Base-by-base conservation (phyloP, 371 early-diverging fungal species). In the Mortierella sp. region DNA sequence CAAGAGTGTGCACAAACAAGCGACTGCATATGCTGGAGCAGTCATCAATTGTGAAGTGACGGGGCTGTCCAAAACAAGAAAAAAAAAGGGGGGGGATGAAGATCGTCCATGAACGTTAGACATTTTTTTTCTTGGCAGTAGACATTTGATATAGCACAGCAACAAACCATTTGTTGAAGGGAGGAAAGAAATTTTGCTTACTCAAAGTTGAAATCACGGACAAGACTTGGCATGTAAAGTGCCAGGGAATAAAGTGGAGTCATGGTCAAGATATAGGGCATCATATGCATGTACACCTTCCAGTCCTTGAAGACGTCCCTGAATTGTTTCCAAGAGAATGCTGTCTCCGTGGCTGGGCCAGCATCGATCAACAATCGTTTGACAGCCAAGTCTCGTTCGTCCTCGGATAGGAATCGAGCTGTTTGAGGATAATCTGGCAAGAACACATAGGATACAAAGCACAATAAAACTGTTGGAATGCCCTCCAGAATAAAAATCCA, bases 221-320 rank as follows among this genome's bases (percentile, higher is more conserved):
- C 89, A 51, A 93, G 88, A 58, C 90, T 89, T 1, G 94, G 91
- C 50, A 92, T 69, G 68, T 90, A 94, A 15, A 90, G 72, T 56
- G 84, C 82, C 48, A 90, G 66, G 55, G 89, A 86, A 60, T 82
- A 84, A 60, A 83, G 60, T 12, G 81, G 75, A 25, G 76, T 67
- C 4, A 81, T 60, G 26, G 81, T 71, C 21, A 77, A 72, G 46
- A 88, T 80, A 50, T 84, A 83, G 25, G 67, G 53, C 7, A 16
- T 16, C n/a, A 25, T 57, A 44, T 75, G 64, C 52, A 82, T 62
- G 56, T 85, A 89, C 1, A 86, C 83, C 53, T 84, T 86, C 74
- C 81, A 85, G 55, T 92, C 91, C 1, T 70, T 66, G 45, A 88
- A 86, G 0, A 82, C 87, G 1, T 75, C 70, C 18, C 81, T 45